Evolutionary conservation across 2,329 filamentous ascomycete species (phyloP), one percentile per base, ranked within the genome.

Genomic region (Penicillium sp.): DNA sequence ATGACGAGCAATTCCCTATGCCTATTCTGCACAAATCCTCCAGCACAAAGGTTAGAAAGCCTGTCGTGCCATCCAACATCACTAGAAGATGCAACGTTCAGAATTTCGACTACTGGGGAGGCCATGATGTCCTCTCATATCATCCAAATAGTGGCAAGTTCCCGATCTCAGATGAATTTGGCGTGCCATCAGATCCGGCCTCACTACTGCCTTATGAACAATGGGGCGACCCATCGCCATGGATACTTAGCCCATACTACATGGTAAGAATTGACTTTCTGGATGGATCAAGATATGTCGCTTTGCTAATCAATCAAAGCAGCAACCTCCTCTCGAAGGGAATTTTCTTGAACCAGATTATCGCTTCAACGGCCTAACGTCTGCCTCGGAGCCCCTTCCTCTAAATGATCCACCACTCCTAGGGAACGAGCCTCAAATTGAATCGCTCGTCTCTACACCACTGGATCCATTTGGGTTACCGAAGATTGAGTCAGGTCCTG

Each of bases 21-120:
- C 15, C 45, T 9, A 15, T 46, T 30, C 41, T 52, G 11, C 50
- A 50, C 11, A 46, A 37, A 23, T 35, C 42, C 1, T 42, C 28
- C 4, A 37, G 9, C 4, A 18, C 37, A 1, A 45, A 41, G 36
- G 40, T 51, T 11, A 43, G 22, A 15, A 51, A 48, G 16, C 6
- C 37, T 3, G 1, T 32, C 1, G 15, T 9, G 3, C 35, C 42
- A 0, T 16, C 36, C 4, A 18, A 28, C 7, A 17, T 14, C 2
- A 2, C 23, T 12, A 37, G 30, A 11, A 39, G 34, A n/a, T 9
- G 34, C 5, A 27, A 30, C 0, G 31, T 13, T 7, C 30, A 34
- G 12, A 15, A 13, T 8, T 25, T 36, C 2, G 17, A 35, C 6
- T 33, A 15, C 13, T 51, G 47, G 47, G 10, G 10, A 16, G 31